phyloP scores from a whole-genome alignment of 108 stramenopile species.

The Pseudonitzschia multiseries region DNA sequence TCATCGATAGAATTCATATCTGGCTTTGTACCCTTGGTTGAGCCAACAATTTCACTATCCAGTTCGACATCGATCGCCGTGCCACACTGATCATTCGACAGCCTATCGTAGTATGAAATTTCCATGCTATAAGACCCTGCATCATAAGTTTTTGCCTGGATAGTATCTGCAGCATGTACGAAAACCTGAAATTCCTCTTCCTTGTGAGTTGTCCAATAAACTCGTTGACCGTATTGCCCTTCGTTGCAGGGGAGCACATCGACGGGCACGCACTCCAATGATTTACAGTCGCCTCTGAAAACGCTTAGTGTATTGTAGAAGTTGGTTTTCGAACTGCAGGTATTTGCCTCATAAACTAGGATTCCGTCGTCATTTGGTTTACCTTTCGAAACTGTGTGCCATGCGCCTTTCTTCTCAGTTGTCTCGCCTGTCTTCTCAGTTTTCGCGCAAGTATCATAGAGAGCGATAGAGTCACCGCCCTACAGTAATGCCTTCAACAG shows the following conservation, averaged over 20 bases:
- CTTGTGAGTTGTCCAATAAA: conserved; percentile 3
- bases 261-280: not conserved
- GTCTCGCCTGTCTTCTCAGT: conserved; percentile 3
- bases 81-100: conserved; percentile 1
- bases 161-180: conserved; percentile 11
- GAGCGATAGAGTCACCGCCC: not conserved
- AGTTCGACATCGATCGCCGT: not conserved
- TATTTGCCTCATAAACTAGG: conserved; percentile 12
- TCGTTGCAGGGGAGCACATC: not conserved
- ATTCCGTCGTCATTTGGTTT: not conserved
- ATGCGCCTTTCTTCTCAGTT: no score
- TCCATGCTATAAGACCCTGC: conserved; percentile 7
- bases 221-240: not conserved
- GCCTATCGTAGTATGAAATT: not conserved
- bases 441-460: not conserved
- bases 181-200: not conserved
- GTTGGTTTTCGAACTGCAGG: conserved; percentile 9
- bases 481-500: conserved; percentile 3
- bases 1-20: not conserved
- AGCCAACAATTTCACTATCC: not conserved
- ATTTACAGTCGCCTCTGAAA: not conserved
- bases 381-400: conserved; percentile 1
- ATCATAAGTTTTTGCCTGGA: not conserved
- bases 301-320: not conserved
- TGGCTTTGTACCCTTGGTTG: conserved; percentile 8